These are phyloP conservation scores for Microglena sp. DNA, from an alignment of 139 green algal species.

Conservation along the genomic window DNA sequence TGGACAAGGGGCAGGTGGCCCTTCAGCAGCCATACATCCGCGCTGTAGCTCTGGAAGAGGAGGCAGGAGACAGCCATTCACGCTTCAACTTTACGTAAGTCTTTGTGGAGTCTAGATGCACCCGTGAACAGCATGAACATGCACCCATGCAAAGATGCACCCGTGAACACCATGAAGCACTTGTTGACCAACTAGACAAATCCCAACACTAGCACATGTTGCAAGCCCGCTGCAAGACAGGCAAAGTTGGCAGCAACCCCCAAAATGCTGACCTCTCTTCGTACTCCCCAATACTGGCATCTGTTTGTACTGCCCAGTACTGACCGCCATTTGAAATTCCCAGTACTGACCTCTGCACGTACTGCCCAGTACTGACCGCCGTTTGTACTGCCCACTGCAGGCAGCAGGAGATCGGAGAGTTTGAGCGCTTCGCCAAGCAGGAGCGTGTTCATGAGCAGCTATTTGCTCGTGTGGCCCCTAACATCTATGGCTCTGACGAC, in stretches of 20 bases:
- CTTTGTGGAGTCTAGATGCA: neutral
- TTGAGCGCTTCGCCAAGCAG: conserved; percentile 75
- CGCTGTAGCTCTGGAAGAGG: conserved; percentile 72
- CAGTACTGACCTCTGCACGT: too few species aligned
- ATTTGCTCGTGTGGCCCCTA: conserved; percentile 75
- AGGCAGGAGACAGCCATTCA: conserved; percentile 64
- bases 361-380: too few species aligned
- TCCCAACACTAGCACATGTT: too few species aligned
- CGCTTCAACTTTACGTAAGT: conserved; percentile 62
- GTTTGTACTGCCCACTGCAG: too few species aligned
- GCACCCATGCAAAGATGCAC: neutral
- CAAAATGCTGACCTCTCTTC: too few species aligned
- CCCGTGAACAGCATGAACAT: neutral
- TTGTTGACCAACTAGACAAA: too few species aligned
- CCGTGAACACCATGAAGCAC: neutral
- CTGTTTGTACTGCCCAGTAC: too few species aligned
- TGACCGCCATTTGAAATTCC: too few species aligned
- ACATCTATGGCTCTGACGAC: conserved; percentile 90
- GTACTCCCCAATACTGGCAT: too few species aligned
- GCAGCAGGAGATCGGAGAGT: conserved; percentile 67
- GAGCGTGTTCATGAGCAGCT: conserved; percentile 64
- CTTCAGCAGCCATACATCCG: conserved; percentile 92
- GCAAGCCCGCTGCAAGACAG: too few species aligned
- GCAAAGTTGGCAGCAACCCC: too few species aligned
- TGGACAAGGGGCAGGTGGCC: conserved; percentile 41